Evolutionary conservation across 306 rosid genomes (phyloP), one percentile per base, ranked within the genome.

Genomic region (Canavalia gladiata): DNA sequence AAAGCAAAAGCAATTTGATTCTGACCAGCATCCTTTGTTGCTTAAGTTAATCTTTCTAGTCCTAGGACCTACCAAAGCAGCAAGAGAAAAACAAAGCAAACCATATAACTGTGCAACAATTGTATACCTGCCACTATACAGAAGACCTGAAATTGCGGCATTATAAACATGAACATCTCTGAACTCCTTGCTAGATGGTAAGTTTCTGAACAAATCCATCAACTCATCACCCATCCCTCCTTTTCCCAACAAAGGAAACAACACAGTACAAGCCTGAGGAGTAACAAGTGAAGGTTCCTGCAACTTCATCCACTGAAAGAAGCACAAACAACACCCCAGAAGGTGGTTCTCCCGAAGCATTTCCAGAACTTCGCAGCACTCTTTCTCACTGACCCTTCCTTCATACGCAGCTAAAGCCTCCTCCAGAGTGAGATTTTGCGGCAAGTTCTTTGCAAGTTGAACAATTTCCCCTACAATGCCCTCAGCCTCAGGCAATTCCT

Each of bases 301-400:
- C 76, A 88, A 68, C 68, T 91, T 85, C 98, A 93, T 95, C 99
- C 99, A 95, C 87, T 88, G 98, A 81, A 87, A 95, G 70, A 95
- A 93, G 79, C 90, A 87, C 90, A 95, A 83, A 74, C 94, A 95
- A 78, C 84, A 75, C 67, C 83, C 12, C 37, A 88, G 33, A 50
- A 90, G 84, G 0, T 87, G 74, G 54, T 91, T 92, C 80, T 85
- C 72, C 37, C 91, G 91, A 88, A 93, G 86, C 60, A 82, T 42
- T 66, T 76, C 84, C 81, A 95, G 81, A 76, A 92, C 90, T 81
- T 90, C 85, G 83, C 86, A 56, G 8, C 96, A 91, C 74, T 89
- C 88, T 75, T 68, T 76, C 82, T 81, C 89, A 13, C 72, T 68
- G 51, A 90, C 89, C 79, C 72, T 85, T 69, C 90, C 91, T 42